These are phyloP conservation scores for Rhodotorula kratochvilovae DNA, from an alignment of 768 basidiomycete genomes.

Conservation along the genomic window DNA sequence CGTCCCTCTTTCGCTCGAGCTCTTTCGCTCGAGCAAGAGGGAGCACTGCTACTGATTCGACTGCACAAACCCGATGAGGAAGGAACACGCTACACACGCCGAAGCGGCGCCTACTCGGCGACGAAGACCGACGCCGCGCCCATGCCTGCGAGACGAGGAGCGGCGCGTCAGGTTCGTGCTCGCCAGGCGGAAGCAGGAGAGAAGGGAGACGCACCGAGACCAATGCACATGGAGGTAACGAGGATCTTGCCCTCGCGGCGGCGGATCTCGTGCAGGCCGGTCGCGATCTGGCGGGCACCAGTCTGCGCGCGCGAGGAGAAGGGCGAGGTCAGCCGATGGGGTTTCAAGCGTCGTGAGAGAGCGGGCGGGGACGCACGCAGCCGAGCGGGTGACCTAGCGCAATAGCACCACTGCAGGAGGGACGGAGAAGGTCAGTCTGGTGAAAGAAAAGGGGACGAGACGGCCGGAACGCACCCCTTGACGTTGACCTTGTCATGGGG, in stretches of 20 bases:
- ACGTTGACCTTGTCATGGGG: slow-evolving; percentile 70
- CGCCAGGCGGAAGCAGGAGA: background rate
- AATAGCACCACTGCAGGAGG: slow-evolving; percentile 60
- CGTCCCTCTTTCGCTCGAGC: no score
- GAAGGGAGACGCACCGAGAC: slow-evolving; percentile 25
- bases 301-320: slow-evolving; percentile 52
- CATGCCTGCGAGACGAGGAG: slow-evolving; percentile 57
- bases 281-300: slow-evolving; percentile 78
- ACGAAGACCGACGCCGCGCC: slow-evolving; percentile 77
- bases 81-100: background rate
- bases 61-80: no score
- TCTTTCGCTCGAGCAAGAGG: no score
- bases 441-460: background rate
- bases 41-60: no score
- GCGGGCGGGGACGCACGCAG: slow-evolving; percentile 5
- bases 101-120: slow-evolving; percentile 49
- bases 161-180: background rate
- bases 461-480: slow-evolving; percentile 54
- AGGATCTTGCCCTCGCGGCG: slow-evolving; percentile 53
- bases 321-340: background rate
- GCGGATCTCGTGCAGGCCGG: slow-evolving; percentile 60
- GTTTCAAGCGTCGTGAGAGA: background rate
- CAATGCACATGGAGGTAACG: slow-evolving; percentile 84
- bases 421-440: background rate
- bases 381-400: slow-evolving; percentile 56